Percentiles rank a stretch among this genome's conserved stretches.
These are phyloP conservation scores for Aspergillus cejpii DNA, from an alignment of 2,329 filamentous ascomycete species.

Conservation along the genomic window DNA sequence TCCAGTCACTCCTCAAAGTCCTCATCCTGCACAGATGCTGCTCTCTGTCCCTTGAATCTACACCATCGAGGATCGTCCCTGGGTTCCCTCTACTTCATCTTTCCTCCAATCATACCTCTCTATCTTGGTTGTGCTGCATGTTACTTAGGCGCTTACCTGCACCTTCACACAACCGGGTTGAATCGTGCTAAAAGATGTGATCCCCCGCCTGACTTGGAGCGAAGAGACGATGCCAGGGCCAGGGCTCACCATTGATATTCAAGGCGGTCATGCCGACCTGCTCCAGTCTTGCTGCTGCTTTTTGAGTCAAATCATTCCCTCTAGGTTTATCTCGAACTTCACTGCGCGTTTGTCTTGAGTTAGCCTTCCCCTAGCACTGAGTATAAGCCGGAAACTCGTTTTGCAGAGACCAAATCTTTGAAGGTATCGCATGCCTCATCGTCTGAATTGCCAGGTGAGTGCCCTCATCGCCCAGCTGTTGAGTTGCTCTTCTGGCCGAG, in stretches of 20 bases:
- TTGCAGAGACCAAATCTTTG: not conserved
- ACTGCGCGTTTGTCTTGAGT: not conserved
- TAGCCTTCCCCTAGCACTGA: not conserved
- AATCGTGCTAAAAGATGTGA: slow-evolving; percentile 6
- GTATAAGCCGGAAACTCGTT: no score
- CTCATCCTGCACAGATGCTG: not conserved
- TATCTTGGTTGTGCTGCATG: slow-evolving; percentile 14
- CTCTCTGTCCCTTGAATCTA: slow-evolving; percentile 2
- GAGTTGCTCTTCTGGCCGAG: not conserved
- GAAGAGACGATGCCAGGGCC: slow-evolving; percentile 11
- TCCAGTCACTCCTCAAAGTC: slow-evolving; percentile 29
- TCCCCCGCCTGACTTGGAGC: slow-evolving; percentile 15
- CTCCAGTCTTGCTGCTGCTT: slow-evolving; percentile 14
- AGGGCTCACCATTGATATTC: slow-evolving; percentile 28
- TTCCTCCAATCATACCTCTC: slow-evolving; percentile 14
- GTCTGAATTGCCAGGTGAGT: not conserved
- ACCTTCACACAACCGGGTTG: slow-evolving; percentile 14
- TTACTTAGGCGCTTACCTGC: slow-evolving; percentile 29
- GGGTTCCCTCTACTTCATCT: slow-evolving; percentile 1
- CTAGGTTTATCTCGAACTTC: slow-evolving; percentile 10
- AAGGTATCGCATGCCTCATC: not conserved
- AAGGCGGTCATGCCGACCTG: slow-evolving; percentile 15
- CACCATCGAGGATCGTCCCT: slow-evolving; percentile 6
- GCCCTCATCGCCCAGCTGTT: not conserved
- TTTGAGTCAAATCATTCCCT: slow-evolving; percentile 17